Evolutionary conservation across 2,329 filamentous ascomycete genomes (phyloP).

Genomic region (Penicillium palitans): DNA sequence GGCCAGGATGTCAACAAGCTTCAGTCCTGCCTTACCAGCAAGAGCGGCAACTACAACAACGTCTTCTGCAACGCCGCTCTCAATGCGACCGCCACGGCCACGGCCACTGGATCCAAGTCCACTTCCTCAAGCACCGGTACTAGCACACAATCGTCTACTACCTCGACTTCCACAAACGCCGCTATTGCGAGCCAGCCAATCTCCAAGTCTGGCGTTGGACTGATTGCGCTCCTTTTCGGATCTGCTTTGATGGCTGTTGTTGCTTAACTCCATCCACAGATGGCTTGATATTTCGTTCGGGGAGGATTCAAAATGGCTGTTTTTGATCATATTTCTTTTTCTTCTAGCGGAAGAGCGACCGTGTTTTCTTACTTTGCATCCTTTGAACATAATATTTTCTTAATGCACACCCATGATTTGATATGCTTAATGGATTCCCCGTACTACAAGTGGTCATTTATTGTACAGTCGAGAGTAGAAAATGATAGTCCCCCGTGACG

Average conservation of each 20-base stretch:
- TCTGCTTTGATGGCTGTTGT: constrained; percentile 32
- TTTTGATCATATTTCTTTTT: background rate
- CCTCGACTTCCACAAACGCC: constrained; percentile 22
- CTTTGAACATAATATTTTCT: background rate
- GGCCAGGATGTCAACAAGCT: constrained; percentile 42
- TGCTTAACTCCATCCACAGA: constrained; percentile 20
- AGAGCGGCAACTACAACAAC: constrained; percentile 39
- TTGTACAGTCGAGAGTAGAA: background rate
- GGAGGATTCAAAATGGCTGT: background rate
- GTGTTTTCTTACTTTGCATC: background rate
- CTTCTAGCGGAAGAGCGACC: background rate
- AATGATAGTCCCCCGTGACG: background rate
- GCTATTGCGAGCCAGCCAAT: constrained; percentile 23
- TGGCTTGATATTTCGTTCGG: background rate
- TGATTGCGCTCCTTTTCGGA: constrained; percentile 35
- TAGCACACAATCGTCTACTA: constrained; percentile 3
- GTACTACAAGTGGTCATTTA: background rate
- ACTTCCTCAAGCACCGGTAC: constrained; percentile 19
- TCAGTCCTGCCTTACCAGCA: constrained; percentile 42
- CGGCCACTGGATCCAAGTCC: constrained; percentile 18
- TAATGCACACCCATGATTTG: background rate
- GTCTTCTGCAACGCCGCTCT: constrained; percentile 50
- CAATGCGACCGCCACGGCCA: constrained; percentile 43
- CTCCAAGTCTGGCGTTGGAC: constrained; percentile 33
- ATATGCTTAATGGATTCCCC: background rate